A percentile compares a stretch with the other conserved stretches of the same genome.
Evolutionary conservation across 768 basidiomycete genomes (phyloP).

Genomic region (Boletellus sp.): DNA sequence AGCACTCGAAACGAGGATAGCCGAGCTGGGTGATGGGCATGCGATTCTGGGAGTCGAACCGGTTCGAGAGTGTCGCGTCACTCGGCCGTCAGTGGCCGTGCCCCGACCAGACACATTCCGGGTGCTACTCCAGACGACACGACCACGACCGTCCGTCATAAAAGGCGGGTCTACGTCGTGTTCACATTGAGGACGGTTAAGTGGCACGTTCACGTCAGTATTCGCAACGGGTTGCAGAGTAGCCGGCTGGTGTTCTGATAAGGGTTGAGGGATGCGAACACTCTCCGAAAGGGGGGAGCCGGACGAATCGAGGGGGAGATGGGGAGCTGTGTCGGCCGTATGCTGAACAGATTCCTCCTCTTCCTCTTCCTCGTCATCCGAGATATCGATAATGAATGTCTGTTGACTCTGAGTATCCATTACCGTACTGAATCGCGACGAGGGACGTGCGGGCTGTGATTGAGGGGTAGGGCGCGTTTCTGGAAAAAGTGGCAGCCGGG

Average conservation of each 20-base stretch:
- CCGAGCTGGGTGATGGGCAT: constrained; percentile 15
- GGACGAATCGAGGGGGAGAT: not conserved
- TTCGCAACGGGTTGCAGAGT: constrained; percentile 1
- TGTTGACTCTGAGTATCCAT: constrained; percentile 22
- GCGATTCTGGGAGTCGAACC: constrained; percentile 17
- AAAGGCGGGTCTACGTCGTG: constrained; percentile 47
- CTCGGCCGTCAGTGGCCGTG: constrained; percentile 18
- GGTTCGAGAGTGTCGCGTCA: constrained; percentile 18
- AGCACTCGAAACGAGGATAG: constrained; percentile 3
- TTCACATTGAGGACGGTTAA: constrained; percentile 22
- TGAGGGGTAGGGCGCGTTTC: constrained; percentile 10
- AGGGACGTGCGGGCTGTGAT: constrained; percentile 3
- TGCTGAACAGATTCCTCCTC: constrained; percentile 6
- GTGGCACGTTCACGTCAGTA: constrained; percentile 2
- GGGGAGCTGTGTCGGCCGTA: not conserved
- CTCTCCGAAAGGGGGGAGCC: not conserved
- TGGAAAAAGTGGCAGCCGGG: not conserved
- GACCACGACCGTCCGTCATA: constrained; percentile 61
- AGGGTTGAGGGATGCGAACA: not conserved
- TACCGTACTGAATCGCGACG: constrained; percentile 27
- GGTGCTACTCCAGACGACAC: constrained; percentile 47
- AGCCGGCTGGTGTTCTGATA: not conserved
- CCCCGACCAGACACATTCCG: constrained; percentile 19
- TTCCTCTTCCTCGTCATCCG: constrained; percentile 26
- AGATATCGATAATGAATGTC: constrained; percentile 31